Conservation (phyloP, 495 filamentous ascomycete genomes). For the Aspergillus homomorphus region DNA sequence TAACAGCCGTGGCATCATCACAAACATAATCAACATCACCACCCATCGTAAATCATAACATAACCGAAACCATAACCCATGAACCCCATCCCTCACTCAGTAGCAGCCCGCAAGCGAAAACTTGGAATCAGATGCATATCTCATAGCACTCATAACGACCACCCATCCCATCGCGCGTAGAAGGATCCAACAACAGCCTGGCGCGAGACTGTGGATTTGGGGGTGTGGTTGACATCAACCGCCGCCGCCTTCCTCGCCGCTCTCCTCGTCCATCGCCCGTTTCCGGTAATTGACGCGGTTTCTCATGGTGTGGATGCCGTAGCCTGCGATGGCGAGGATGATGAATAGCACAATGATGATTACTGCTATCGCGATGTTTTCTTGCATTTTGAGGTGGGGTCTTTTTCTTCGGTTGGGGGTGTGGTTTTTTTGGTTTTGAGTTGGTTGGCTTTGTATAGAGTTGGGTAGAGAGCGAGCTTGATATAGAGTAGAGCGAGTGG, state of each 20-base stretch:
- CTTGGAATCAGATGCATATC: not conserved
- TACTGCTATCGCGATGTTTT: conserved; percentile 77
- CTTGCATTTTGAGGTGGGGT: conserved; percentile 48
- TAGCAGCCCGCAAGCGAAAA: no score
- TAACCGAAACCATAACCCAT: not conserved
- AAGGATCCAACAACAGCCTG: no score
- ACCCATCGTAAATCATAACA: conserved; percentile 3
- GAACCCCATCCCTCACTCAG: not conserved
- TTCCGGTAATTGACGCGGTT: conserved; percentile 40
- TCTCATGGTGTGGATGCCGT: conserved; percentile 60
- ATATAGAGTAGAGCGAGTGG: not conserved
- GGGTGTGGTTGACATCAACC: no score
- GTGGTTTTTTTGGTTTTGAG: not conserved
- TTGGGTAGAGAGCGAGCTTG: not conserved
- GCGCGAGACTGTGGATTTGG: no score
- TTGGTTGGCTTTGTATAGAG: not conserved
- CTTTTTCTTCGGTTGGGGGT: not conserved
- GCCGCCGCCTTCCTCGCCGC: conserved; percentile 29
- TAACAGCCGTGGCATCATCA: not conserved
- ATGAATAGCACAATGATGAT: conserved; percentile 80
- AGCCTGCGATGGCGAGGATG: conserved; percentile 65
- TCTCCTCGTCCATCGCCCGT: conserved; percentile 42
- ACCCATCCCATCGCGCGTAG: no score
- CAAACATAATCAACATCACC: not conserved
- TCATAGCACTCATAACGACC: not conserved